Evolutionary conservation across 768 basidiomycete species (phyloP).

Genomic region (Calocybe cyanea): DNA sequence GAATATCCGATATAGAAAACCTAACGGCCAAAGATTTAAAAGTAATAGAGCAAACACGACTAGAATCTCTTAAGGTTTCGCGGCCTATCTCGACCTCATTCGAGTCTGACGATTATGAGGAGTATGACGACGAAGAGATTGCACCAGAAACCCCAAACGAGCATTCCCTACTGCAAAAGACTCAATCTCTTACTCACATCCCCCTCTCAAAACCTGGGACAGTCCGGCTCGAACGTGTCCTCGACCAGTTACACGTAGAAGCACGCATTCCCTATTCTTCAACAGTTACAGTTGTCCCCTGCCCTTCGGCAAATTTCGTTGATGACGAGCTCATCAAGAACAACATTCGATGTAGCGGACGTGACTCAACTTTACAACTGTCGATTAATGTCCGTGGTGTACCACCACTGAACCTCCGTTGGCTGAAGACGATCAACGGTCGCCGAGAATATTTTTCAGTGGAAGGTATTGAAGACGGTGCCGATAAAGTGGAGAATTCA

Average conservation of each 20-base stretch:
- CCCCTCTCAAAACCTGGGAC: slow-evolving; percentile 69
- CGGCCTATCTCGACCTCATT: slow-evolving; percentile 30
- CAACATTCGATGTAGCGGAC: slow-evolving; percentile 66
- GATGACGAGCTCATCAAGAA: slow-evolving; percentile 34
- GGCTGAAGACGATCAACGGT: slow-evolving; percentile 68
- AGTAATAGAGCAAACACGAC: slow-evolving; percentile 56
- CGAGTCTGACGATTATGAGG: slow-evolving; percentile 53
- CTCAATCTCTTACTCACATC: slow-evolving; percentile 73
- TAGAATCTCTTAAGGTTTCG: slow-evolving; percentile 45
- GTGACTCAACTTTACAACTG: slow-evolving; percentile 51
- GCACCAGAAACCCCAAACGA: slow-evolving; percentile 27
- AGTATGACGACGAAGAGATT: slow-evolving; percentile 65
- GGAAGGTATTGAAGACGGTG: slow-evolving; percentile 75
- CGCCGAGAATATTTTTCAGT: slow-evolving; percentile 70
- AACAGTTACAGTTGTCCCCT: slow-evolving; percentile 74
- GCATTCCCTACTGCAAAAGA: slow-evolving; percentile 56
- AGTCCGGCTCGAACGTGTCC: slow-evolving; percentile 68
- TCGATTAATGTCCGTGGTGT: slow-evolving; percentile 68
- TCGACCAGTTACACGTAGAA: slow-evolving; percentile 65
- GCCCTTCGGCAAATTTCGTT: slow-evolving; percentile 72
- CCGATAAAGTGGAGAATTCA: slow-evolving; percentile 22
- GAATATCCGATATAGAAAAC: slow-evolving; percentile 41
- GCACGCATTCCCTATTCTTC: slow-evolving; percentile 66
- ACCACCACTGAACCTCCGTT: slow-evolving; percentile 73
- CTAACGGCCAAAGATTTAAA: slow-evolving; percentile 63